These are phyloP conservation scores for Lasiodiplodia gonubiensis DNA, from an alignment of 2,329 filamentous ascomycete species.

Conservation along the genomic window DNA sequence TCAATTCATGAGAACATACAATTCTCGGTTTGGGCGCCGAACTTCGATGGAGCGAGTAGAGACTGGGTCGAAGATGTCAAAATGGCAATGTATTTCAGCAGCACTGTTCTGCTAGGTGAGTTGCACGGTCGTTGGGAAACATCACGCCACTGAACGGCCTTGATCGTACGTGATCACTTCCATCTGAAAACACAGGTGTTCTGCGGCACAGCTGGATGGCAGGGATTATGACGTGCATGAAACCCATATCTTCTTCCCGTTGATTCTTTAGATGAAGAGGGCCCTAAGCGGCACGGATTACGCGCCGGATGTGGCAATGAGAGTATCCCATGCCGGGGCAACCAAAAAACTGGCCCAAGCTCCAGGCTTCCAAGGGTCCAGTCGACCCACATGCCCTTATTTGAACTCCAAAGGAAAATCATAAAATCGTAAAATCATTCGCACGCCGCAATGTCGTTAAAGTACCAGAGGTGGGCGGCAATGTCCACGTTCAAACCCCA, in stretches of 20 bases:
- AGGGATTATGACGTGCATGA: neutral
- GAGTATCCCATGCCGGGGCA: neutral
- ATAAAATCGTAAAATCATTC: slow-evolving; percentile 20
- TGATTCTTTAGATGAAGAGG: neutral
- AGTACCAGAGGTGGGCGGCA: slow-evolving; percentile 44
- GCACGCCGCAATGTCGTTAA: slow-evolving; percentile 43
- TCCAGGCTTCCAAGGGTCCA: neutral
- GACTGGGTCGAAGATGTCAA: neutral
- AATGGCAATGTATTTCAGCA: neutral
- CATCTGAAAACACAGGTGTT: neutral
- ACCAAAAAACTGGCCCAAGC: neutral
- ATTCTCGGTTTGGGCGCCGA: neutral
- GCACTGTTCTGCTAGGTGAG: neutral
- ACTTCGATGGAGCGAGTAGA: neutral
- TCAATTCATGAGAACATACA: neutral
- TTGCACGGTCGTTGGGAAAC: neutral
- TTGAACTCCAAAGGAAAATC: slow-evolving; percentile 11
- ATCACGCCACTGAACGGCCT: neutral
- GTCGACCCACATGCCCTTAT: slow-evolving; percentile 8
- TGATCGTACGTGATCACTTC: neutral
- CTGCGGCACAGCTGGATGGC: neutral
- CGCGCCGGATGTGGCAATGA: neutral
- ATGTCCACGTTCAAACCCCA: slow-evolving; percentile 34
- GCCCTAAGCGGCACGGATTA: neutral
- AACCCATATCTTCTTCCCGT: neutral